Evolutionary conservation across 139 green algal species (phyloP).

Genomic region (Pseudopediastrum boryanum): DNA sequence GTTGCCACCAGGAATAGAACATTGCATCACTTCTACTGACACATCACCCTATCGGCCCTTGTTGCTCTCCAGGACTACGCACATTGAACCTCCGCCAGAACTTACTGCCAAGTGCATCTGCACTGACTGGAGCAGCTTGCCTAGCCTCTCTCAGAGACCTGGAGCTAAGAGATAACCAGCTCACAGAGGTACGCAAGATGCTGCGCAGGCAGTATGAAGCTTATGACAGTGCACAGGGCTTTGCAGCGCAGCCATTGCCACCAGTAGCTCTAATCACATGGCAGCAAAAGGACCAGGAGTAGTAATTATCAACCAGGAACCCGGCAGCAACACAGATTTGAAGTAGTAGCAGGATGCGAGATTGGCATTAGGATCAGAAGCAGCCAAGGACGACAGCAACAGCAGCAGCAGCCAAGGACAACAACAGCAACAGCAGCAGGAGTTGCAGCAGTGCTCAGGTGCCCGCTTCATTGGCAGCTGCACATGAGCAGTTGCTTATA

Average conservation of each 20-base stretch:
- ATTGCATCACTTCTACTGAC: background rate
- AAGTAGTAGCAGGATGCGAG: no score
- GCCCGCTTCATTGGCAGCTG: no score
- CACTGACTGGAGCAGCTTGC: slow-evolving; percentile 27
- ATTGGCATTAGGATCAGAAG: no score
- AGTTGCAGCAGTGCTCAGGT: no score
- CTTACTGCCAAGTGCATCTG: slow-evolving; percentile 60
- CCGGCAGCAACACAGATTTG: background rate
- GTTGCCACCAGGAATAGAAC: background rate
- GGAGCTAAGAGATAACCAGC: slow-evolving; percentile 86
- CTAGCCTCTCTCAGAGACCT: slow-evolving; percentile 65
- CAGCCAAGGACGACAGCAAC: no score
- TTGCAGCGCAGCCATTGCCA: background rate
- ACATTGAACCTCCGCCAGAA: slow-evolving; percentile 88
- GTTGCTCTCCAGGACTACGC: slow-evolving; percentile 59
- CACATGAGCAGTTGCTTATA: no score
- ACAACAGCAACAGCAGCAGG: no score
- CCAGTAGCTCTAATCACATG: background rate
- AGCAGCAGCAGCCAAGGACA: no score
- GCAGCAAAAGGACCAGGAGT: background rate
- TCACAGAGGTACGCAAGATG: slow-evolving; percentile 54
- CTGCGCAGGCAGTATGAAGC: background rate
- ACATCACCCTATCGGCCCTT: background rate
- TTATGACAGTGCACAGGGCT: background rate
- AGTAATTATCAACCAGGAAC: background rate